phyloP scores from a whole-genome alignment of 306 rosid genomes.

The Gleditsia sinensis region DNA sequence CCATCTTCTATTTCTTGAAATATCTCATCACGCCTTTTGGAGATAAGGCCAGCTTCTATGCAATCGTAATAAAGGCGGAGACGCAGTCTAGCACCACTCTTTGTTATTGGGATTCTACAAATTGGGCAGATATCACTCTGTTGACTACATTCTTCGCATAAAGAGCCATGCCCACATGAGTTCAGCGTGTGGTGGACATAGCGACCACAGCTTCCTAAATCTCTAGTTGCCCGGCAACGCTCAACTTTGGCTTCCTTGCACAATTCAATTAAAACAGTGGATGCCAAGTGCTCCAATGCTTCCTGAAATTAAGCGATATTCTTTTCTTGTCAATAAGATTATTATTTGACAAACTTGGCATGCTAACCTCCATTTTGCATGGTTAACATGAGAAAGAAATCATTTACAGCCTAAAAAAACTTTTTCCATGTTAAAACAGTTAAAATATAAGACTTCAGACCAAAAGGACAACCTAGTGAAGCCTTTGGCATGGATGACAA shows the following conservation, averaged over 20 bases:
- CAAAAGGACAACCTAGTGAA: slow-evolving; percentile 19
- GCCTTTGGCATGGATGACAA: not conserved
- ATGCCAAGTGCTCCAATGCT: slow-evolving; percentile 84
- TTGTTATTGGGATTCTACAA: slow-evolving; percentile 76
- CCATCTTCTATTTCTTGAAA: slow-evolving; percentile 77
- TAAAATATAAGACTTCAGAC: not conserved
- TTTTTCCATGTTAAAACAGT: not conserved
- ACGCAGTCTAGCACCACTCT: slow-evolving; percentile 52
- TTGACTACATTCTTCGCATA: slow-evolving; percentile 91
- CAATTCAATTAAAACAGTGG: slow-evolving; percentile 77
- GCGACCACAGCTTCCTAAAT: slow-evolving; percentile 96
- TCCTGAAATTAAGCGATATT: slow-evolving; percentile 55
- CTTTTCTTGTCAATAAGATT: not conserved
- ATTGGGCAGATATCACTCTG: slow-evolving; percentile 90
- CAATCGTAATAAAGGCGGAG: slow-evolving; percentile 86
- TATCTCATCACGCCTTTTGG: slow-evolving; percentile 77
- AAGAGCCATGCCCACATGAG: slow-evolving; percentile 92
- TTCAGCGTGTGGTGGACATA: slow-evolving; percentile 66
- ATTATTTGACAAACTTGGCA: not conserved
- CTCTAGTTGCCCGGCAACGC: slow-evolving; percentile 94
- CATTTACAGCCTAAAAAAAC: not conserved
- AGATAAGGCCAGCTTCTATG: slow-evolving; percentile 82
- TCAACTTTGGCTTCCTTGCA: slow-evolving; percentile 96
- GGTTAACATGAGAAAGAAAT: slow-evolving; percentile 10
- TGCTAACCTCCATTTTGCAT: not conserved